Percentiles rank a stretch among this genome's conserved stretches.
Evolutionary conservation across 495 filamentous ascomycete species (phyloP).

Genomic region (Aspergillus campestris): DNA sequence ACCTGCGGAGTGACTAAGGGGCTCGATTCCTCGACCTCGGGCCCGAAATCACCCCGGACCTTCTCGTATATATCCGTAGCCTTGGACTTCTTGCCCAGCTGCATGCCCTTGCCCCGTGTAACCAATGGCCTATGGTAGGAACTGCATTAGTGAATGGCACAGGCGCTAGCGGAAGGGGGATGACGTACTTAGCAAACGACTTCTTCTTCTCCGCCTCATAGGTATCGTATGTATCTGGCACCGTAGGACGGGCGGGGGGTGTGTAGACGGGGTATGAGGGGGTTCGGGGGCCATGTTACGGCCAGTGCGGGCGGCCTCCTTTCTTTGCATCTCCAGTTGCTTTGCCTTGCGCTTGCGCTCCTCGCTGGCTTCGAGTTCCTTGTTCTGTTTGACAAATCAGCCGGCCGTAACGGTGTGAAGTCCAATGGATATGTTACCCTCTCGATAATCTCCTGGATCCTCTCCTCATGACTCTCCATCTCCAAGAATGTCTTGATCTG

Average conservation of each 20-base stretch:
- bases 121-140: slow-evolving; percentile 47
- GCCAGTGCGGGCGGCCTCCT: slow-evolving; percentile 64
- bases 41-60: slow-evolving; percentile 80
- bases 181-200: slow-evolving; percentile 57
- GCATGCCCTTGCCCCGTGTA: slow-evolving; percentile 93
- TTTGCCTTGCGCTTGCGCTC: slow-evolving; percentile 97
- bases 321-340: slow-evolving; percentile 95
- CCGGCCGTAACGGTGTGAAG: not conserved
- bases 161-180: not conserved
- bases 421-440: slow-evolving; percentile 45
- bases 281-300: slow-evolving; percentile 52
- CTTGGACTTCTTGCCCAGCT: slow-evolving; percentile 96
- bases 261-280: slow-evolving; percentile 86
- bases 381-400: slow-evolving; percentile 56
- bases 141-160: not conserved
- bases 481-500: slow-evolving; percentile 99
- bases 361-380: slow-evolving; percentile 94
- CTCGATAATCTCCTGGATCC: slow-evolving; percentile 95
- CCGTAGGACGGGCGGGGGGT: slow-evolving; percentile 61
- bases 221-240: slow-evolving; percentile 76
- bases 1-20: slow-evolving; percentile 64
- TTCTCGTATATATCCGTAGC: slow-evolving; percentile 93
- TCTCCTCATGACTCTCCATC: slow-evolving; percentile 98
- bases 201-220: slow-evolving; percentile 98
- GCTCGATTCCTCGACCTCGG: slow-evolving; percentile 65